phyloP scores from a whole-genome alignment of 257 asterid species.

The Misopates orontium region DNA sequence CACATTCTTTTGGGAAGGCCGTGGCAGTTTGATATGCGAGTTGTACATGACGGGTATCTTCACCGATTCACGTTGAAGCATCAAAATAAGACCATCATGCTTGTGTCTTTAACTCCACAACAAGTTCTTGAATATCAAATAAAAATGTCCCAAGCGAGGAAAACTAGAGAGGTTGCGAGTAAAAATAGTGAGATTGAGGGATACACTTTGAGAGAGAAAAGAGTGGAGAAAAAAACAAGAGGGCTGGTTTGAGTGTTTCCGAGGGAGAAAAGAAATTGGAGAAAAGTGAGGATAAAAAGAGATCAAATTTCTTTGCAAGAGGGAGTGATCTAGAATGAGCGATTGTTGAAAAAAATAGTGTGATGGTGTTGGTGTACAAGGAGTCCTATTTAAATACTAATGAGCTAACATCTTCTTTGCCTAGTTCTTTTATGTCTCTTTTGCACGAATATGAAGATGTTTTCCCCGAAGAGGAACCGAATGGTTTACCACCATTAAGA shows the following conservation, averaged over 20 bases:
- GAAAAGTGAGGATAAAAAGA: neutral
- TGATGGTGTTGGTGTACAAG: no score
- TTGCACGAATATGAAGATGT: no score
- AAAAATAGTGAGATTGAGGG: neutral
- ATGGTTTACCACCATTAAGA: no score
- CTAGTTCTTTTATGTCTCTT: no score
- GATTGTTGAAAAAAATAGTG: neutral
- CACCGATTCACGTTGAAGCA: no score
- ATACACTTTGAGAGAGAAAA: neutral
- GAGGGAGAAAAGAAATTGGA: neutral
- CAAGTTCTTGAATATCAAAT: neutral
- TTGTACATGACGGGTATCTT: no score
- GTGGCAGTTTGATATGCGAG: neutral
- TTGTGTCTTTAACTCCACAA: neutral
- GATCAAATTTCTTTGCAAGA: neutral
- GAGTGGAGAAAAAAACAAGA: neutral
- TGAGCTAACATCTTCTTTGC: no score
- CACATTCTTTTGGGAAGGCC: neutral
- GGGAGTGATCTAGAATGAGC: neutral
- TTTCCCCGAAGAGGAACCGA: no score
- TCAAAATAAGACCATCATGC: neutral
- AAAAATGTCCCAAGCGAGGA: neutral
- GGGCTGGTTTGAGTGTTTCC: neutral
- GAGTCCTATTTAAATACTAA: no score
- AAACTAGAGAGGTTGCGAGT: no score